Percentiles rank a stretch among this genome's conserved stretches.
These are phyloP conservation scores for Aureobasidium zeae DNA, from an alignment of 2,329 filamentous ascomycete species.

Conservation along the genomic window DNA sequence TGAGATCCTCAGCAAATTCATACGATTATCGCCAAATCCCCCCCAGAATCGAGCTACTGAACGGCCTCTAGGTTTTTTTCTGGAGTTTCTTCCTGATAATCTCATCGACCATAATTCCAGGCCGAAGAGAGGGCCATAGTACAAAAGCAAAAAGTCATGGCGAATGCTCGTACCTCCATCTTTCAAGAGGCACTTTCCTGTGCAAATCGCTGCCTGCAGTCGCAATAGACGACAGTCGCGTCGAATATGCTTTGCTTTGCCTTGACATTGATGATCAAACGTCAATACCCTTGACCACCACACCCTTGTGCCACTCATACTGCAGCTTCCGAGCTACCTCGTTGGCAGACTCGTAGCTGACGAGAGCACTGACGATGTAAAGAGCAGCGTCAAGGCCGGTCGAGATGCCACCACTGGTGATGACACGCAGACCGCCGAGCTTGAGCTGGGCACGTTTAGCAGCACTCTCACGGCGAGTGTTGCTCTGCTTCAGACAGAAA, in stretches of 20 bases:
- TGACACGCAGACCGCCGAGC: slow-evolving; percentile 58
- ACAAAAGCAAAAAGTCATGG: slow-evolving; percentile 12
- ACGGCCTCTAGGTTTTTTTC: too few species aligned
- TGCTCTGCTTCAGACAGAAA: slow-evolving; percentile 68
- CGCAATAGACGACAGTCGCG: slow-evolving; percentile 7
- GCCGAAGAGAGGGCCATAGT: slow-evolving; percentile 2
- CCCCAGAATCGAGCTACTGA: too few species aligned
- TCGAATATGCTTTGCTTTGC: neutral
- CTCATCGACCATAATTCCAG: slow-evolving; percentile 12
- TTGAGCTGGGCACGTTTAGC: slow-evolving; percentile 68
- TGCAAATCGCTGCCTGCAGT: slow-evolving; percentile 9
- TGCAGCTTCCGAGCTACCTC: slow-evolving; percentile 69
- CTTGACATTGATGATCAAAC: slow-evolving; percentile 44
- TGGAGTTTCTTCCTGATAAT: slow-evolving; percentile 15
- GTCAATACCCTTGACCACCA: slow-evolving; percentile 76
- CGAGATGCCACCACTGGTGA: slow-evolving; percentile 70
- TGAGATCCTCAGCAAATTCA: too few species aligned
- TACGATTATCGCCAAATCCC: too few species aligned
- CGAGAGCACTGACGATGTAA: slow-evolving; percentile 76
- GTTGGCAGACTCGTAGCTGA: slow-evolving; percentile 64
- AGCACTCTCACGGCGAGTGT: slow-evolving; percentile 68
- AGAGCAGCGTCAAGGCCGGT: slow-evolving; percentile 74
- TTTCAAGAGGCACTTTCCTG: slow-evolving; percentile 7
- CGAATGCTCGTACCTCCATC: slow-evolving; percentile 5
- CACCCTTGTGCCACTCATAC: slow-evolving; percentile 77